A percentile compares a stretch with the other conserved stretches of the same genome.
Conservation (phyloP, 2,329 filamentous ascomycete species). For the Stylonectria norvegica region DNA sequence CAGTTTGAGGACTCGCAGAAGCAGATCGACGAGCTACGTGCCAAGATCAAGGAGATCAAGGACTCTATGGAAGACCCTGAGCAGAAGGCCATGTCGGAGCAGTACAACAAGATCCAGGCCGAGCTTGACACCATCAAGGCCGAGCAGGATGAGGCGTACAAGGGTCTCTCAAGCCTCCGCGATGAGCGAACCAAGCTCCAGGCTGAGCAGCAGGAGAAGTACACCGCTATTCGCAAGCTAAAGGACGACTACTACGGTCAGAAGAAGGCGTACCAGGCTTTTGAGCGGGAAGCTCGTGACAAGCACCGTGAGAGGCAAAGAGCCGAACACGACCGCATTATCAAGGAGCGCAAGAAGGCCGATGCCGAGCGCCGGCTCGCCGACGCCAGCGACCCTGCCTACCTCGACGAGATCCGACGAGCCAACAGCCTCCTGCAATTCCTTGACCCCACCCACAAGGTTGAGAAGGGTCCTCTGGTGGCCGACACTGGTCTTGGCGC, state of each 20-base stretch:
- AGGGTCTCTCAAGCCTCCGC: constrained; percentile 77
- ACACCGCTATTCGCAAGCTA: constrained; percentile 73
- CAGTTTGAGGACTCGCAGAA: constrained; percentile 83
- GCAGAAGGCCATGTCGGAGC: constrained; percentile 79
- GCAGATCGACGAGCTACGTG: constrained; percentile 81
- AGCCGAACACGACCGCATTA: constrained; percentile 72
- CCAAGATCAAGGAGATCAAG: constrained; percentile 83
- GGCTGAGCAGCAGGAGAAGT: constrained; percentile 83
- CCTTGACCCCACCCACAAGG: constrained; percentile 73
- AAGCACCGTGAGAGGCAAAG: constrained; percentile 73
- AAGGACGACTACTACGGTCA: constrained; percentile 85
- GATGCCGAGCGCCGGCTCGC: constrained; percentile 72
- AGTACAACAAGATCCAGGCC: constrained; percentile 79
- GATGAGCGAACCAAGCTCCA: constrained; percentile 84
- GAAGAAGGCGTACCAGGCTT: constrained; percentile 78
- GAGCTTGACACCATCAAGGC: constrained; percentile 89
- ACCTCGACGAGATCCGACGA: constrained; percentile 86
- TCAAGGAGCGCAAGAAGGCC: constrained; percentile 71
- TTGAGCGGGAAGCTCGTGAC: constrained; percentile 79
- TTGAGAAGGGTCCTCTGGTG: constrained; percentile 64
- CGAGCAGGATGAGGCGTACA: constrained; percentile 87
- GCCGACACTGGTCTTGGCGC: constrained; percentile 73
- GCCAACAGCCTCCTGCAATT: constrained; percentile 85
- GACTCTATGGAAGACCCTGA: constrained; percentile 90
- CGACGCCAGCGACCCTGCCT: constrained; percentile 82